Base-by-base conservation (phyloP, 257 asterid species). In the Capsicum pubescens region DNA sequence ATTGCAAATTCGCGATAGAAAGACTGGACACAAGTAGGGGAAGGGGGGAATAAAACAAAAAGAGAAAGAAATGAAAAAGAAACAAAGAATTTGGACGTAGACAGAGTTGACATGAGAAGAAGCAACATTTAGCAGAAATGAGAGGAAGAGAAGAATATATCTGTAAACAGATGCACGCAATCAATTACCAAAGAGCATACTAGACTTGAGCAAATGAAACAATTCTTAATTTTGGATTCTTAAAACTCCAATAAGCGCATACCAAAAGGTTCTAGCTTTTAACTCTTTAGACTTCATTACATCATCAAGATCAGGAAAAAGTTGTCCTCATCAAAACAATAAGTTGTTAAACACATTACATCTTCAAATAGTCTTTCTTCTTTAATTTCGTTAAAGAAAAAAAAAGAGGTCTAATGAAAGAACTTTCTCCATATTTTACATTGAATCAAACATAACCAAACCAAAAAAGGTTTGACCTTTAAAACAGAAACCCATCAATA, bases 91-190 rank as follows among this genome's bases (percentile, higher is more conserved):
- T 21, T 63, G 42, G 42, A 21, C 42, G 26, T 10, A 19, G 11
- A 10, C n/a, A 71, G 52, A 86, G 66, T 56, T 80, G 7, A 71
- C 46, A 89, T 79, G 83, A 80, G 74, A 80, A 12, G 83, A 84
- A 8, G 50, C 6, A 68, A 68, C 9, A 19, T 21, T 54, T 70
- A 76, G 66, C 52, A 52, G 52, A 55, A 68, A 67, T 36, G 50
- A 66, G 79, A 68, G 42, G 76, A 16, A 63, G 16, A 63, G 21
- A 63, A 21, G 35, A 21, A 13, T 67, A 21, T 63, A n/a, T 60
- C 67, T 60, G 70, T 15, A 21, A 26, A 21, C 35, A 63, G 70
- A 63, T 63, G 26, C 39, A 63, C 8, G 16, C 10, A 32, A 26
- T 21, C 42, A 63, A 21, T 21, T 63, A 63, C 70, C 42, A 21